A percentile compares a stretch with the other conserved stretches of the same genome.
Conservation (phyloP, 202 grass and related monocot genomes). For the Schoenoplectus tabernaemontani region DNA sequence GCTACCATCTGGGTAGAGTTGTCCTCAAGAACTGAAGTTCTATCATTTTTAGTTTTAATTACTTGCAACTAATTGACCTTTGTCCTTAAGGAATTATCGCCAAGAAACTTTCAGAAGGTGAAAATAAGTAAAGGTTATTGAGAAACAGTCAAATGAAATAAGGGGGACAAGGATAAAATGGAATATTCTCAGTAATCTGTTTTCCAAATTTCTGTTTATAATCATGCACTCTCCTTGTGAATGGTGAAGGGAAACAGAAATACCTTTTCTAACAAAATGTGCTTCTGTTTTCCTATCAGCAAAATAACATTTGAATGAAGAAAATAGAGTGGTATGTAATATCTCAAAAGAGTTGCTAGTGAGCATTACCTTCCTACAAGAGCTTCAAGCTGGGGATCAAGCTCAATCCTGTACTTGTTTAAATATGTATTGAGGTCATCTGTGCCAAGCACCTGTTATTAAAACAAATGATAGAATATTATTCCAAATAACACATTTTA, state of each 20-base stretch:
- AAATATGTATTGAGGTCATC: conserved; percentile 60
- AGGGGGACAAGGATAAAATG: background rate
- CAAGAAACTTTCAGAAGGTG: background rate
- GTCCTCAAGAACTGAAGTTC: background rate
- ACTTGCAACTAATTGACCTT: background rate
- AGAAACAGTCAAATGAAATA: background rate
- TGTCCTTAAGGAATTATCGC: background rate
- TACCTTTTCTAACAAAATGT: background rate
- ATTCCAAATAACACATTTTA: conserved; percentile 12
- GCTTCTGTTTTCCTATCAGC: background rate
- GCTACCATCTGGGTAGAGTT: background rate
- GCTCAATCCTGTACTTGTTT: conserved; percentile 56
- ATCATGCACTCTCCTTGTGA: background rate
- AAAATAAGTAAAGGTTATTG: background rate
- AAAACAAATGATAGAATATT: conserved; percentile 9
- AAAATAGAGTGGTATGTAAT: background rate
- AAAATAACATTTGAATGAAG: background rate
- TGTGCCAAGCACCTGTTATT: conserved; percentile 64
- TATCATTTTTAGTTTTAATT: background rate
- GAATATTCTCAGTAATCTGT: background rate
- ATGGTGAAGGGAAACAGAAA: background rate
- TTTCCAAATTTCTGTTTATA: background rate
- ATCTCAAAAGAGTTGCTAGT: background rate
- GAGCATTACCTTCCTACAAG: conserved; percentile 59
- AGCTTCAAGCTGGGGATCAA: conserved; percentile 65